phyloP scores from a whole-genome alignment of 805 yeast species.

The Metschnikowia chrysomelidarum region DNA sequence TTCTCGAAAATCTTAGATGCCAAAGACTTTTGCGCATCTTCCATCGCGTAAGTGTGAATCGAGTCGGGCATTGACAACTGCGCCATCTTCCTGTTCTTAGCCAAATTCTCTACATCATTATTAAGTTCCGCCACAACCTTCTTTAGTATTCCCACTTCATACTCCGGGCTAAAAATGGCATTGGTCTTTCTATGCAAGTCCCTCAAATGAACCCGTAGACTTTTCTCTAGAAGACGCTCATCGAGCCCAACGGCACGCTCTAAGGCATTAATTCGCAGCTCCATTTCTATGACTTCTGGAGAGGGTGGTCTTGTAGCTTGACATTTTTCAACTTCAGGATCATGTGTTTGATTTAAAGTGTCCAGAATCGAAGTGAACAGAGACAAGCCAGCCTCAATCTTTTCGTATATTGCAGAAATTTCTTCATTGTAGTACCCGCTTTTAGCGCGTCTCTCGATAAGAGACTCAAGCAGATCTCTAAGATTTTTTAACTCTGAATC shows the following conservation, averaged over 20 bases:
- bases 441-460: conserved; percentile 3
- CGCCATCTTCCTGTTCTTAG: conserved; percentile 21
- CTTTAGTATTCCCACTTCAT: conserved; percentile 25
- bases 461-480: conserved; percentile 4
- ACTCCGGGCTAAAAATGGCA: conserved; percentile 36
- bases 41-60: neutral
- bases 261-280: conserved; percentile 22
- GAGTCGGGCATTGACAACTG: conserved; percentile 9
- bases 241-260: conserved; percentile 25
- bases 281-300: conserved; percentile 27
- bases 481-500: conserved; percentile 1
- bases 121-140: conserved; percentile 24
- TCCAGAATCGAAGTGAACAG: too few relatives aligned
- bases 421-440: conserved; percentile 6
- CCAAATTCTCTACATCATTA: conserved; percentile 26
- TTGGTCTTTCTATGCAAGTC: conserved; percentile 34
- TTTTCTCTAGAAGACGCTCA: conserved; percentile 8
- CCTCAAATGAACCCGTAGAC: conserved; percentile 27
- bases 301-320: too few relatives aligned
- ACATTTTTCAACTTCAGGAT: too few relatives aligned
- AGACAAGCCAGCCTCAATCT: too few relatives aligned
- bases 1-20: conserved; percentile 12
- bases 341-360: too few relatives aligned
- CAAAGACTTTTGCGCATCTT: neutral
- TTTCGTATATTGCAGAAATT: conserved; percentile 1